These are phyloP conservation scores for Rachicladosporium sp. DNA, from an alignment of 2,329 filamentous ascomycete genomes.

Conservation along the genomic window DNA sequence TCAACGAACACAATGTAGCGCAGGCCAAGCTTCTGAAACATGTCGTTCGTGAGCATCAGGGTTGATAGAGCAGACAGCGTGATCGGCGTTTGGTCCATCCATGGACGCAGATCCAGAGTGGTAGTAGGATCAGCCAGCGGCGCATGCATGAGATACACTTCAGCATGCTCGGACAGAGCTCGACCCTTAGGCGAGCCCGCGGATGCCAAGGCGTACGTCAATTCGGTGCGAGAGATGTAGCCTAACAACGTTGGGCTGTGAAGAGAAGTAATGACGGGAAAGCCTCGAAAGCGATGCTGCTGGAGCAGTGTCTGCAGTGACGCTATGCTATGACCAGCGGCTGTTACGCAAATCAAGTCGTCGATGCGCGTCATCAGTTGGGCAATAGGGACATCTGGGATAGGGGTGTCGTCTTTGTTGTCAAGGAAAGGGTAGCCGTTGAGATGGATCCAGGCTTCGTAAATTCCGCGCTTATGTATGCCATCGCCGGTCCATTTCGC, in stretches of 20 bases:
- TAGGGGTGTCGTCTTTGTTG: conserved; percentile 63
- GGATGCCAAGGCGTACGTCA: conserved; percentile 66
- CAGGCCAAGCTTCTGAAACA: conserved; percentile 90
- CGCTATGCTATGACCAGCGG: conserved; percentile 67
- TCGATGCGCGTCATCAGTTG: conserved; percentile 89
- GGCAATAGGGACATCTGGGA: conserved; percentile 74
- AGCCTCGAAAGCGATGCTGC: conserved; percentile 71
- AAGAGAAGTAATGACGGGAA: conserved; percentile 73
- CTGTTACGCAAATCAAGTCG: conserved; percentile 77
- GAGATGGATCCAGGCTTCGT: conserved; percentile 95
- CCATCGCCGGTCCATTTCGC: conserved; percentile 97
- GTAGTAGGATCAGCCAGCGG: conserved; percentile 64
- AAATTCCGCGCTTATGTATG: conserved; percentile 84
- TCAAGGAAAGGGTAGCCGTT: conserved; percentile 94
- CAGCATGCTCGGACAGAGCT: conserved; percentile 52
- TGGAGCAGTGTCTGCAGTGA: conserved; percentile 59
- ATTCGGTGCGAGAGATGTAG: conserved; percentile 86
- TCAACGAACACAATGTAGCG: conserved; percentile 83
- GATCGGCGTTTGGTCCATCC: conserved; percentile 98
- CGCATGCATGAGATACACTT: conserved; percentile 75
- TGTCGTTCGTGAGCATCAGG: conserved; percentile 74
- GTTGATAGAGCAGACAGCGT: conserved; percentile 67
- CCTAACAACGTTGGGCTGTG: conserved; percentile 70
- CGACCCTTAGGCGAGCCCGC: conserved; percentile 34
- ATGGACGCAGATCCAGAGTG: conserved; percentile 79